Base-by-base conservation (phyloP, 2,329 filamentous ascomycete genomes). In the Colletotrichum zoysiae region DNA sequence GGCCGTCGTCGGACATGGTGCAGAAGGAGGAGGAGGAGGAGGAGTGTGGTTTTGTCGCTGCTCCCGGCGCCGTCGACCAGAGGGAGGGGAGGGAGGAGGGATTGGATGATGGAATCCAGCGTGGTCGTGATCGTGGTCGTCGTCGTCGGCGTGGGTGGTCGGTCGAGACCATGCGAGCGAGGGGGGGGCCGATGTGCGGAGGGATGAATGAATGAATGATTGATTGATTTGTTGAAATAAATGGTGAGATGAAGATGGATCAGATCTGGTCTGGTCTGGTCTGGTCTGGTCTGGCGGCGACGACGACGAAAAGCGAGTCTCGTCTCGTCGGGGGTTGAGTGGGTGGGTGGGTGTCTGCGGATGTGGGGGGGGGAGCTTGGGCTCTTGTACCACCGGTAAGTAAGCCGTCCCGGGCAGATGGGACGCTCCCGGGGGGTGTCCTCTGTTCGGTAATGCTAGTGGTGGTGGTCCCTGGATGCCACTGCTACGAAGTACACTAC, bases 281-380 rank as follows among this genome's bases (percentile, higher is more conserved):
- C n/a, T n/a, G n/a, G n/a, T n/a, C n/a, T n/a, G n/a, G n/a, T n/a
- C n/a, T n/a, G n/a, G n/a, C n/a, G n/a, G n/a, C n/a, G n/a, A n/a
- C 18, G 38, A 35, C 18, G 38, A 35, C 38, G n/a, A 59, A 35
- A 44, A 44, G 56, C 5, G 56, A 44, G 26, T 30, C 50, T 9
- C 14, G 26, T 51, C 11, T 42, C 5, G 20, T 30, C 30, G 16
- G 26, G 51, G 51, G 18, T n/a, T n/a, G n/a, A n/a, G n/a, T 26
- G 55, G 38, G 20, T 18, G 33, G 30, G 18, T 42, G 14, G 16
- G 14, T 20, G 40, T 18, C 1, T 42, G 40, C 20, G 42, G 18
- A 8, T 44, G 42, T 20, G 42, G 16, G 44, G 55, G n/a, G 30
- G 53, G 53, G 53, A 38, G 53, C 53, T 56, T 56, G 53, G 53